phyloP scores from a whole-genome alignment of 2,329 filamentous ascomycete species.

The Spiromastix sp. region DNA sequence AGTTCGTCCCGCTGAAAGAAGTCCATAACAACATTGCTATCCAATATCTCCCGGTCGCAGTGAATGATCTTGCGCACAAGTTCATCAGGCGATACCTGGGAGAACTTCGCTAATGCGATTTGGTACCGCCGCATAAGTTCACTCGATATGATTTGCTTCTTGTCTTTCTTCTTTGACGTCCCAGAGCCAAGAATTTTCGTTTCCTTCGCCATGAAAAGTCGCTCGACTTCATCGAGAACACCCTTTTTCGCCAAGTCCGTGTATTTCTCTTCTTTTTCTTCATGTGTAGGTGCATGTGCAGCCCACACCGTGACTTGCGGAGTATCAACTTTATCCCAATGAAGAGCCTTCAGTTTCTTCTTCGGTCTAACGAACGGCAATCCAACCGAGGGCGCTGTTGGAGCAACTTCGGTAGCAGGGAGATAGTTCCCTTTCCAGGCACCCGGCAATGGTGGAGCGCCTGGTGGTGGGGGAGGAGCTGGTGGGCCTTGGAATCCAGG shows the following conservation, averaged over 20 bases:
- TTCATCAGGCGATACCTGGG: conserved; percentile 70
- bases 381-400: conserved; percentile 49
- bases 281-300: conserved; percentile 69
- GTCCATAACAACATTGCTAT: conserved; percentile 90
- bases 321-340: conserved; percentile 97
- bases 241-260: conserved; percentile 86
- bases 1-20: conserved; percentile 89
- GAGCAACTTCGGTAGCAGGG: conserved; percentile 48
- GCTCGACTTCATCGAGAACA: conserved; percentile 94
- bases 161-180: conserved; percentile 68
- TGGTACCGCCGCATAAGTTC: conserved; percentile 85
- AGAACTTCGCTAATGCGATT: conserved; percentile 90
- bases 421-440: conserved; percentile 61
- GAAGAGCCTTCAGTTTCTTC: conserved; percentile 98
- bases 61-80: conserved; percentile 90
- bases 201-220: conserved; percentile 94
- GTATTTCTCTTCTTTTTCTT: conserved; percentile 92
- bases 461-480: conserved; percentile 35
- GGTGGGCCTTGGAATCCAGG: conserved; percentile 24
- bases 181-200: conserved; percentile 70
- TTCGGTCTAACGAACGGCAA: conserved; percentile 80
- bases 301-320: conserved; percentile 91
- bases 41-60: conserved; percentile 78
- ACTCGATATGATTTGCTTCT: conserved; percentile 91
- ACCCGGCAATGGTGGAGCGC: conserved; percentile 35